Evolutionary conservation across 345 rosid genomes (phyloP), one percentile per base, ranked within the genome.

Genomic region (Citrus australasica): DNA sequence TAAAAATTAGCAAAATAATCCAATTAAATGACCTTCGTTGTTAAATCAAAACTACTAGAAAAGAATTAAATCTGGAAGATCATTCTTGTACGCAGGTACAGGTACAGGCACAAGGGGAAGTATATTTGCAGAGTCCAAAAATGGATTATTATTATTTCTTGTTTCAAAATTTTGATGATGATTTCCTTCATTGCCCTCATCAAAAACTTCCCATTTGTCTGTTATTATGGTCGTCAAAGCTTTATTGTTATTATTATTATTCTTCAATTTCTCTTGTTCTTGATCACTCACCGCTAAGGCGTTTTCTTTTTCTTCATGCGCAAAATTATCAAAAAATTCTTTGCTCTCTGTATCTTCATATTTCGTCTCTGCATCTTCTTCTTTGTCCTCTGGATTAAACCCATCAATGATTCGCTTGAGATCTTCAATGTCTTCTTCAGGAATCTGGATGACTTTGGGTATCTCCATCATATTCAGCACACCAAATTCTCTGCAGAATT

Each of bases 151-250:
- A 9, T 33, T 30, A 7, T 4, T 30, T 22, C 65, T 38, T 73
- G 30, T 74, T 46, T 2, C 25, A 10, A 1, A 3, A 17, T 32
- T 63, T 17, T 27, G 32, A 30, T 51, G 35, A 53, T 61, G 8
- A 53, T 3, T 13, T 35, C 64, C 27, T 46, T 60, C 71, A 46
- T 59, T 33, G 0, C 30, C 27, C 24, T 91, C 92, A 8, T 89
- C 92, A 35, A 91, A 91, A 33, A 87, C 81, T 76, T 84, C 93
- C 93, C 95, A 91, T 80, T 89, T 79, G 42, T 89, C 81, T 1
- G 91, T 89, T 48, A 91, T 80, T 33, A 84, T 74, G 7, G 92
- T 91, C 81, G 24, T 81, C 86, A 88, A 70, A 30, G 5, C 56
- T 16, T 55, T 17, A 56, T 53, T 11, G 59, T 46, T 46, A 46